Conservation (phyloP, 2,329 filamentous ascomycete species). For the Aspergillus novoparasiticus region DNA sequence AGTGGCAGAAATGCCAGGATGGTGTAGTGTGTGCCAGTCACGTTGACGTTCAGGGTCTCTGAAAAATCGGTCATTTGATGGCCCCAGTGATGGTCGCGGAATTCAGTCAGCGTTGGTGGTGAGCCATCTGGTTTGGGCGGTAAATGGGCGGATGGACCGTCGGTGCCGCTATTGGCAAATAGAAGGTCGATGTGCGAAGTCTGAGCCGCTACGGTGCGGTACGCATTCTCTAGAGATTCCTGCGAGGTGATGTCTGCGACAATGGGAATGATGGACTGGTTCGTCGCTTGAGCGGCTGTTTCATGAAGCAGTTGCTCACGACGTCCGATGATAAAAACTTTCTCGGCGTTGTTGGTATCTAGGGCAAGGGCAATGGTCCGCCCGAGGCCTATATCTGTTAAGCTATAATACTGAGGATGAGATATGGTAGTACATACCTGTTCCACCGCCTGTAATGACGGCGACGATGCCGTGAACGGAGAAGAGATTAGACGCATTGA, state of each 20-base stretch:
- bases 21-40: conserved; percentile 41
- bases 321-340: conserved; percentile 57
- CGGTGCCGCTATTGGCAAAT: conserved; percentile 54
- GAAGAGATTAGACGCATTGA: conserved; percentile 36
- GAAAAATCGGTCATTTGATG: conserved; percentile 37
- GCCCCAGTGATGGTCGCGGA: conserved; percentile 43
- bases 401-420: too few relatives aligned
- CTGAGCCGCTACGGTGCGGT: conserved; percentile 42
- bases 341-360: conserved; percentile 52
- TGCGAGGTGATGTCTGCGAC: conserved; percentile 51
- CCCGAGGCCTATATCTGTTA: conserved; percentile 40
- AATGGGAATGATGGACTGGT: conserved; percentile 47
- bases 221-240: conserved; percentile 41
- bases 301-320: conserved; percentile 49
- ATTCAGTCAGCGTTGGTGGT: conserved; percentile 35
- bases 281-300: conserved; percentile 41
- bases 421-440: conserved; percentile 30
- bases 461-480: conserved; percentile 51
- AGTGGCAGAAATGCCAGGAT: conserved; percentile 41
- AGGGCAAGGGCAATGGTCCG: conserved; percentile 50
- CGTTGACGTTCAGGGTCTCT: conserved; percentile 36
- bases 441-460: conserved; percentile 53
- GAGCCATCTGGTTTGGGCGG: conserved; percentile 22
- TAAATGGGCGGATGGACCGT: conserved; percentile 32
- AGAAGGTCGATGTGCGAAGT: conserved; percentile 55